Percentiles rank a stretch among this genome's conserved stretches.
Evolutionary conservation across 1,139 yeast species (phyloP).

Genomic region (Blastobotrys proliferans): DNA sequence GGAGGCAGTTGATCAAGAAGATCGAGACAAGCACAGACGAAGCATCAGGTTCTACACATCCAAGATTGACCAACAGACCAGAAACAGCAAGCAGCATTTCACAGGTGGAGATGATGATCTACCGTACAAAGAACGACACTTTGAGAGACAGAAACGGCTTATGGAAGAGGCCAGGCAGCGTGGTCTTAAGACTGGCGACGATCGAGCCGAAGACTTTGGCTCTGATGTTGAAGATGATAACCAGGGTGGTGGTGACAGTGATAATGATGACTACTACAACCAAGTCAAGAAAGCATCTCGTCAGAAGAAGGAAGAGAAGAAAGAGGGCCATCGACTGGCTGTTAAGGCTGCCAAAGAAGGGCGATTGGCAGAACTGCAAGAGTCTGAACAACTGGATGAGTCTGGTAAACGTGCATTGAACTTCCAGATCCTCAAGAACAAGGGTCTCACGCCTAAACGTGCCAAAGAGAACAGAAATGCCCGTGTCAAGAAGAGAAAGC

Average conservation of each 20-base stretch:
- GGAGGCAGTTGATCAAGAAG: conserved; percentile 81
- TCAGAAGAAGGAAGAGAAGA: conserved; percentile 50
- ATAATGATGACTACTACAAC: conserved; percentile 46
- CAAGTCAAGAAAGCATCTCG: conserved; percentile 47
- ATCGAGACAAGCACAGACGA: conserved; percentile 74
- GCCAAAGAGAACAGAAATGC: conserved; percentile 93
- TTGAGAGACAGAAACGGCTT: conserved; percentile 82
- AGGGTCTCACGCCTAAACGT: conserved; percentile 90
- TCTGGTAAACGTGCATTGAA: conserved; percentile 93
- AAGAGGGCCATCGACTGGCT: conserved; percentile 66
- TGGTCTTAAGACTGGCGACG: conserved; percentile 62
- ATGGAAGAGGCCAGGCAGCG: conserved; percentile 84
- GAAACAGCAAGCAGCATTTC: conserved; percentile 48
- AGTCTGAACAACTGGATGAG: conserved; percentile 46
- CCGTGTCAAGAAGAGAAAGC: conserved; percentile 97
- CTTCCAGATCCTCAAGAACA: conserved; percentile 89
- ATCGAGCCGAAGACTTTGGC: conserved; percentile 44
- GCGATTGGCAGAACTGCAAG: conserved; percentile 66
- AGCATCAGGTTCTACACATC: conserved; percentile 94
- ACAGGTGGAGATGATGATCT: conserved; percentile 80
- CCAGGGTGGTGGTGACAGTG: conserved; percentile 35
- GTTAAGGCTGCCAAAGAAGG: conserved; percentile 83
- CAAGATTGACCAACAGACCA: conserved; percentile 72
- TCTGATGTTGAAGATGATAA: conserved; percentile 42
- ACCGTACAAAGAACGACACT: conserved; percentile 87